Conservation (phyloP, 805 yeast species). For the Nakazawaea molendinolei region DNA sequence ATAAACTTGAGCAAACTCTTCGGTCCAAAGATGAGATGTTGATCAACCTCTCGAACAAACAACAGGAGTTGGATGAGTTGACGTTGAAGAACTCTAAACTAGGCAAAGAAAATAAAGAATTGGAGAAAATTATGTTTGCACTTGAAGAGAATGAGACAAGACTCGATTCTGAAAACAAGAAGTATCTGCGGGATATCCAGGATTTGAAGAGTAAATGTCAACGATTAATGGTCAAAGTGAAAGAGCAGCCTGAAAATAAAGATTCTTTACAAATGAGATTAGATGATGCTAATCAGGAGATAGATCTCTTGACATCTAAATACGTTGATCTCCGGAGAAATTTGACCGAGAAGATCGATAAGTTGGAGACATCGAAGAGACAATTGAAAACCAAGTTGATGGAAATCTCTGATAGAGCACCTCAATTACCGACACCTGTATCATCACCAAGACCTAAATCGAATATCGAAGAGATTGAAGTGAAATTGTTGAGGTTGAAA, state of each 20-base stretch:
- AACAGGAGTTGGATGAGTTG: constrained; percentile 18
- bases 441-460: constrained; percentile 5
- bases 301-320: constrained; percentile 11
- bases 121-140: constrained; percentile 21
- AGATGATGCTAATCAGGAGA: constrained; percentile 11
- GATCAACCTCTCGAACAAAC: constrained; percentile 20
- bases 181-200: constrained; percentile 20
- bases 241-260: not conserved
- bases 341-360: constrained; percentile 13
- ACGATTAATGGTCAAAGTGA: constrained; percentile 25
- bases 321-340: constrained; percentile 11
- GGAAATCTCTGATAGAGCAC: constrained; percentile 1
- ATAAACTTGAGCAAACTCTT: constrained; percentile 29
- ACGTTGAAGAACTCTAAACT: constrained; percentile 18
- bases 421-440: not conserved
- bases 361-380: constrained; percentile 14
- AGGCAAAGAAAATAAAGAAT: constrained; percentile 21
- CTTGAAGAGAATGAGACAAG: constrained; percentile 27
- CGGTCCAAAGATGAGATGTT: constrained; percentile 22
- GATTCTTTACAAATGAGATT: constrained; percentile 1
- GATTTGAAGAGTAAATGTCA: constrained; percentile 25
- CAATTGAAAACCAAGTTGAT: constrained; percentile 8
- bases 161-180: constrained; percentile 24
- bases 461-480: not conserved
- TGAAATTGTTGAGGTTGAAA: constrained; percentile 1